Percentiles rank a stretch among this genome's conserved stretches.
These are phyloP conservation scores for Fusarium buharicum DNA, from an alignment of 2,329 filamentous ascomycete species.

Conservation along the genomic window DNA sequence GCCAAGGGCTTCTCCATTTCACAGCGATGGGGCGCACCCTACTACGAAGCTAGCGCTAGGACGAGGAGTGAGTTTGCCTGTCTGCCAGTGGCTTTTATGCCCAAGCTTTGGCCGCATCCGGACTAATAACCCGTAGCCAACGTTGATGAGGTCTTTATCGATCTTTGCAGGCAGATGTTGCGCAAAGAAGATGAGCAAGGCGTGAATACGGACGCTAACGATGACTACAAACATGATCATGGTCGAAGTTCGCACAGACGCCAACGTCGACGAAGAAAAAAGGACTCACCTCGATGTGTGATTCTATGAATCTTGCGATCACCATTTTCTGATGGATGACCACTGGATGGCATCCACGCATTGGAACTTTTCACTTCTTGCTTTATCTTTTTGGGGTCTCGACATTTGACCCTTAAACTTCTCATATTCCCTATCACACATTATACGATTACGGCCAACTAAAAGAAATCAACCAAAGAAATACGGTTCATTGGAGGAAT, in stretches of 20 bases:
- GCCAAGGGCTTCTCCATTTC: constrained; percentile 84
- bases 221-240: constrained; percentile 56
- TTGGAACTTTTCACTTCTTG: constrained; percentile 18
- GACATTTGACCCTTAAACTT: constrained; percentile 6
- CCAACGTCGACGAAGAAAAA: constrained; percentile 47
- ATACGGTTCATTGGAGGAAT: constrained; percentile 20
- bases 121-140: constrained; percentile 66
- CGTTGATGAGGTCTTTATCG: constrained; percentile 89
- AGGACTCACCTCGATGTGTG: constrained; percentile 54
- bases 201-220: constrained; percentile 49
- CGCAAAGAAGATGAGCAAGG: constrained; percentile 70
- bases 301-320: constrained; percentile 52
- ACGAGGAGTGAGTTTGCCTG: constrained; percentile 67
- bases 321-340: constrained; percentile 8
- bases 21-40: constrained; percentile 89
- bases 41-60: constrained; percentile 89
- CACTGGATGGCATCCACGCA: constrained; percentile 35
- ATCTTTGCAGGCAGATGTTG: constrained; percentile 85
- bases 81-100: constrained; percentile 12
- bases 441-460: constrained; percentile 25
- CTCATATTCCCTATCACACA: constrained; percentile 18
- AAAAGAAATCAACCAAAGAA: constrained; percentile 25
- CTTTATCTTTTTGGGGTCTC: constrained; percentile 8
- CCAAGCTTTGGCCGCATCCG: constrained; percentile 22
- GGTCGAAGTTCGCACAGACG: constrained; percentile 44